These are phyloP conservation scores for Hordeum pubiflorum DNA, from an alignment of 202 grass and related monocot species.

Conservation along the genomic window DNA sequence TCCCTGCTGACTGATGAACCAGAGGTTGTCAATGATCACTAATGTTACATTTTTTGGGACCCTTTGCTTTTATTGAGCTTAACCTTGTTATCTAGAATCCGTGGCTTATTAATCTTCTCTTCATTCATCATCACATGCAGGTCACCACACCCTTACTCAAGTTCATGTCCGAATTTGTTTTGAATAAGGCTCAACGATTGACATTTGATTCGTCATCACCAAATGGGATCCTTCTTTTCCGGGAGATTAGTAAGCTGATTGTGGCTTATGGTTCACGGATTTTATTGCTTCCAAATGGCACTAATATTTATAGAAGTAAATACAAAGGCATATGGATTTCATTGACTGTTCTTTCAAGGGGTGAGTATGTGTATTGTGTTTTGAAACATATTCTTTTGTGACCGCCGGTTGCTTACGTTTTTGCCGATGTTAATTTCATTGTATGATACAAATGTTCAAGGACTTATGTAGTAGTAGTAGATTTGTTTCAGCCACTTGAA, in stretches of 20 bases:
- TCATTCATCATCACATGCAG: slow-evolving; percentile 40
- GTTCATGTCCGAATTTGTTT: slow-evolving; percentile 91
- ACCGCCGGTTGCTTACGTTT: background rate
- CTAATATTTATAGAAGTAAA: slow-evolving; percentile 76
- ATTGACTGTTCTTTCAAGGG: slow-evolving; percentile 80
- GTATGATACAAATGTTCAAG: background rate
- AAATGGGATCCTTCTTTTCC: slow-evolving; percentile 98
- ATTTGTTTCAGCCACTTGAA: background rate
- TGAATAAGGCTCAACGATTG: slow-evolving; percentile 95
- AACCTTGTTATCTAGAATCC: slow-evolving; percentile 7
- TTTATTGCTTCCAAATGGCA: slow-evolving; percentile 76
- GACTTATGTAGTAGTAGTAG: background rate
- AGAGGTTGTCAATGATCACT: slow-evolving; percentile 48
- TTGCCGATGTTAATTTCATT: background rate
- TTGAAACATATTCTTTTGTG: background rate
- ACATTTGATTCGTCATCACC: slow-evolving; percentile 96
- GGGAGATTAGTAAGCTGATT: slow-evolving; percentile 96
- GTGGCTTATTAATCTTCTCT: slow-evolving; percentile 1
- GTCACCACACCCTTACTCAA: slow-evolving; percentile 94
- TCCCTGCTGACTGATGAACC: slow-evolving; percentile 78
- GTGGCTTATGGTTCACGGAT: slow-evolving; percentile 94
- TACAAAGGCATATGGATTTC: slow-evolving; percentile 99
- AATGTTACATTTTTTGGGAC: slow-evolving; percentile 1
- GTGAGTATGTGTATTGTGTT: slow-evolving; percentile 49
- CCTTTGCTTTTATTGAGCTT: background rate